A percentile compares a stretch with the other conserved stretches of the same genome.
phyloP scores from a whole-genome alignment of 768 basidiomycete species.

The Hysterangium stoloniferum region DNA sequence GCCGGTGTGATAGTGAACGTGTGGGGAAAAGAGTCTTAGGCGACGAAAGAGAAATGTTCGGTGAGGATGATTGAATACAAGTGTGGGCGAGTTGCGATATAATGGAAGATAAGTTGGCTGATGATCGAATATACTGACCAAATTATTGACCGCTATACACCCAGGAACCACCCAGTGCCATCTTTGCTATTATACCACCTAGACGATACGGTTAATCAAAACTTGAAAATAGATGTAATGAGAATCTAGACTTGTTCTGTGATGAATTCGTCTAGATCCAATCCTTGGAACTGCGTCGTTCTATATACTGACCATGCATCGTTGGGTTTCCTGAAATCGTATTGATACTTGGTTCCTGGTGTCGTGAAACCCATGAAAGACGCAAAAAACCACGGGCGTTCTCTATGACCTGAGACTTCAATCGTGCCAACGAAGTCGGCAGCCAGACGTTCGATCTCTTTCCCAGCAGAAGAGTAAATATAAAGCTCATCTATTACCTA shows the following conservation, averaged over 20 bases:
- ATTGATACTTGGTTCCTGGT: conserved; percentile 57
- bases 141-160: too few species aligned
- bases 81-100: too few species aligned
- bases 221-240: too few species aligned
- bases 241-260: conserved; percentile 61
- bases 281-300: conserved; percentile 48
- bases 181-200: conserved; percentile 79
- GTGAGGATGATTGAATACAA: too few species aligned
- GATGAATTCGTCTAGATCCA: conserved; percentile 61
- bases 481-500: conserved; percentile 79
- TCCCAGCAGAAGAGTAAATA: conserved; percentile 51
- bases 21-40: too few species aligned
- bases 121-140: too few species aligned
- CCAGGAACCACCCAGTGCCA: conserved; percentile 74
- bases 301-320: conserved; percentile 54
- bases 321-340: conserved; percentile 46
- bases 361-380: conserved; percentile 61
- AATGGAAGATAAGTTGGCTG: too few species aligned
- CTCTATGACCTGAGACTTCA: conserved; percentile 40
- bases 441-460: conserved; percentile 46
- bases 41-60: too few species aligned
- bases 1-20: too few species aligned
- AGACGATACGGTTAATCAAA: background rate
- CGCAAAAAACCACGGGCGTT: conserved; percentile 56
- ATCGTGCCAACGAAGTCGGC: conserved; percentile 63